A percentile compares a stretch with the other conserved stretches of the same genome.
Conservation (phyloP, 2,329 filamentous ascomycete species). For the Fusarium secorum region DNA sequence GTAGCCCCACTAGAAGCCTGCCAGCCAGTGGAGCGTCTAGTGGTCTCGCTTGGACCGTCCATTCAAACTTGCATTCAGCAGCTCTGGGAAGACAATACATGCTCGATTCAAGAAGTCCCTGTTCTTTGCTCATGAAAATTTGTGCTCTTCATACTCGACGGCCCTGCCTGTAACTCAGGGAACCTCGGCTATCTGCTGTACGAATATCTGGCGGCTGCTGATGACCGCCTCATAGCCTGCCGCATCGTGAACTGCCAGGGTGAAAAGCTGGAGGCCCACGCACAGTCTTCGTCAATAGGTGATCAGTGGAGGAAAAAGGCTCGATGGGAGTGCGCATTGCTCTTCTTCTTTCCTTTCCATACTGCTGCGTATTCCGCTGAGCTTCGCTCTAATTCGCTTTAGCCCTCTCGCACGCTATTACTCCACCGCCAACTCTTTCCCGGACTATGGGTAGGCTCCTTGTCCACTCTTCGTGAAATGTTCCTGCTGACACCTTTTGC, state of each 20-base stretch:
- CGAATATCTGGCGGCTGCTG: constrained; percentile 8
- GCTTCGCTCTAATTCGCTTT: constrained; percentile 16
- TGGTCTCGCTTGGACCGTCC: not conserved
- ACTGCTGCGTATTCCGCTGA: constrained; percentile 1
- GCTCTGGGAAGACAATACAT: not conserved
- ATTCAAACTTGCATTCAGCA: constrained; percentile 7
- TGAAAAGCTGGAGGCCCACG: constrained; percentile 44
- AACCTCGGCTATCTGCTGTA: not conserved
- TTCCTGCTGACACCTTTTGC: constrained; percentile 31
- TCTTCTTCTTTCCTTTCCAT: constrained; percentile 10
- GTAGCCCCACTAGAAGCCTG: constrained; percentile 31
- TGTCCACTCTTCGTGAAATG: not conserved
- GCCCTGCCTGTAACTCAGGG: not conserved
- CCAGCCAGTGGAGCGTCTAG: not conserved
- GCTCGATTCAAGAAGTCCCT: not conserved
- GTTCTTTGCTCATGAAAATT: not conserved
- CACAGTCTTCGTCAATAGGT: constrained; percentile 25
- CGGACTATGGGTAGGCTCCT: constrained; percentile 52
- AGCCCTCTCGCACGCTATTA: constrained; percentile 48
- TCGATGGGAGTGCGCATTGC: constrained; percentile 45
- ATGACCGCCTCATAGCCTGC: constrained; percentile 18
- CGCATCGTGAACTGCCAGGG: constrained; percentile 31
- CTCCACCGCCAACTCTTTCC: constrained; percentile 50
- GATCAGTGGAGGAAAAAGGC: constrained; percentile 36
- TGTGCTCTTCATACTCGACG: not conserved